Evolutionary conservation across 2,329 filamentous ascomycete genomes (phyloP).

Genomic region (Colletotrichum simmondsii): DNA sequence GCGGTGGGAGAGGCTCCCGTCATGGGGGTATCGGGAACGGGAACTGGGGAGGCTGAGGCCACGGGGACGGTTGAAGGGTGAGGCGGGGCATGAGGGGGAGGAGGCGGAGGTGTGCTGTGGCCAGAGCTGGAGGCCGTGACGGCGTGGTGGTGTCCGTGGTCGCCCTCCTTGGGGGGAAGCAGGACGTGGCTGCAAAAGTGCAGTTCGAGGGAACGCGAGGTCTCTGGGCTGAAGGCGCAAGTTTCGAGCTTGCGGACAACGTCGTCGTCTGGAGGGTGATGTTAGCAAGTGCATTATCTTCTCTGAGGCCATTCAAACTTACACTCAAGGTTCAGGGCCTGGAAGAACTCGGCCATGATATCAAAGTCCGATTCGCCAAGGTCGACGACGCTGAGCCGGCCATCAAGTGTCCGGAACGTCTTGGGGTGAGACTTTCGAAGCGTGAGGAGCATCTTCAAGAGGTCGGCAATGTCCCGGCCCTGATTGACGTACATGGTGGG

Average conservation of each 20-base stretch:
- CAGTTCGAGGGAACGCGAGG: constrained; percentile 62
- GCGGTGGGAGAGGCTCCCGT: not conserved
- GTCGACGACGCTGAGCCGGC: constrained; percentile 57
- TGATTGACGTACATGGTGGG: constrained; percentile 68
- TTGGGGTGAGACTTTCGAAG: constrained; percentile 70
- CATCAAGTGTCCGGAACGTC: constrained; percentile 57
- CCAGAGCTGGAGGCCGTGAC: constrained; percentile 28
- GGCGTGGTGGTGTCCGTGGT: constrained; percentile 21
- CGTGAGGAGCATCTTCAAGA: constrained; percentile 70
- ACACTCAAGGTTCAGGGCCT: constrained; percentile 68
- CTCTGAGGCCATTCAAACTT: constrained; percentile 43
- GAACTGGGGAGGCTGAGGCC: constrained; percentile 5
- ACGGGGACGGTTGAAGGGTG: not conserved
- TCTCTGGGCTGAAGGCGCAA: constrained; percentile 35
- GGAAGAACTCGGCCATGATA: constrained; percentile 61
- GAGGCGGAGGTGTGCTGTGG: constrained; percentile 24
- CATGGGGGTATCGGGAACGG: not conserved
- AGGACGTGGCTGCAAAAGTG: constrained; percentile 61
- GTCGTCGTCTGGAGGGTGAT: constrained; percentile 31
- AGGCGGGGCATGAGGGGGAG: constrained; percentile 6
- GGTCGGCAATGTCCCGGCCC: constrained; percentile 66
- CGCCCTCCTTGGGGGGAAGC: constrained; percentile 43
- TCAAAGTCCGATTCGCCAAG: constrained; percentile 53
- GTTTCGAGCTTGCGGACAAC: constrained; percentile 42
- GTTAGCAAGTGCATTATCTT: too few relatives aligned